These are phyloP conservation scores for Beta lomatogona DNA, from an alignment of 179 eudicot genomes.

Conservation along the genomic window DNA sequence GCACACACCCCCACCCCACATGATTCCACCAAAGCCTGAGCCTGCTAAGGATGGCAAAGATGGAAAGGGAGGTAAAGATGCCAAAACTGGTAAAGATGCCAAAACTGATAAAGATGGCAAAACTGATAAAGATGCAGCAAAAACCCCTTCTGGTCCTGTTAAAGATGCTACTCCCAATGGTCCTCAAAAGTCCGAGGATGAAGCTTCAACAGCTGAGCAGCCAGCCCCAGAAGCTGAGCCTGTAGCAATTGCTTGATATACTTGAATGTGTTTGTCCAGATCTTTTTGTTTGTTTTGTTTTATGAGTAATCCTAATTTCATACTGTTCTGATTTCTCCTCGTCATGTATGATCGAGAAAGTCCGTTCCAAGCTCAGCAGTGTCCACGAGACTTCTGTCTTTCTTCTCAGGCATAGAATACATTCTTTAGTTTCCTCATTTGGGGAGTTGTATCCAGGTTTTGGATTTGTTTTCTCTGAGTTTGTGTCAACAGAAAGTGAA, in stretches of 20 bases:
- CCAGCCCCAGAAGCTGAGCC: conserved; percentile 38
- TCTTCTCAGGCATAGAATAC: neutral
- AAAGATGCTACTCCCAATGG: conserved; percentile 24
- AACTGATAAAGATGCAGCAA: conserved; percentile 31
- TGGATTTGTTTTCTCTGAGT: conserved; percentile 13
- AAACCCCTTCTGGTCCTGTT: neutral
- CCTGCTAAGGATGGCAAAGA: conserved; percentile 57
- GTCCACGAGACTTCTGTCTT: conserved; percentile 20
- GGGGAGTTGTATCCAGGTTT: conserved; percentile 16
- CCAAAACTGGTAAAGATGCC: conserved; percentile 40
- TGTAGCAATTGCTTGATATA: conserved; percentile 39
- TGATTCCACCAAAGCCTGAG: conserved; percentile 74
- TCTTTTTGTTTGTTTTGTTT: conserved; percentile 8
- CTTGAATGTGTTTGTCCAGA: conserved; percentile 21
- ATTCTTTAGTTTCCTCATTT: conserved; percentile 26
- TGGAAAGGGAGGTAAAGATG: conserved; percentile 36
- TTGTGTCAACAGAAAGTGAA: conserved; percentile 17
- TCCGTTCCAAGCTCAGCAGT: neutral
- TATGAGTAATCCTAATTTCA: conserved; percentile 25
- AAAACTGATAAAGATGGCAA: conserved; percentile 37
- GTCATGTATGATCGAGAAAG: conserved; percentile 25
- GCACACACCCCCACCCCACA: conserved; percentile 90
- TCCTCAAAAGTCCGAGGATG: conserved; percentile 29
- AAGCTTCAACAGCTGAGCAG: conserved; percentile 28
- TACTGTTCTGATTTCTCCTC: conserved; percentile 17